Evolutionary conservation across 176 grass and related monocot genomes (phyloP).

Genomic region (Zoysia pacifica): DNA sequence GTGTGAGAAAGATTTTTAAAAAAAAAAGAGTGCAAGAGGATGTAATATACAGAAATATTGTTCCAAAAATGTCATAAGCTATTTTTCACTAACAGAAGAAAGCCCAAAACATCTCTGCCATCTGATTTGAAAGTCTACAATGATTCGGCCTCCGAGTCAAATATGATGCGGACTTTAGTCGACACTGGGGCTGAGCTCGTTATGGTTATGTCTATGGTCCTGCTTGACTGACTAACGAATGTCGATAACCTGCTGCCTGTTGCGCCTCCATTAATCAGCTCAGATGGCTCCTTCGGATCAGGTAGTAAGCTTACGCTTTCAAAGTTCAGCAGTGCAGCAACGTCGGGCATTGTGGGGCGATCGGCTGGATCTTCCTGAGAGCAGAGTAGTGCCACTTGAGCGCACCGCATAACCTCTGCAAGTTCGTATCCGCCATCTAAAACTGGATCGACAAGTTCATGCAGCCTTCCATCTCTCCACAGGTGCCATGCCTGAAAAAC

Average conservation of each 20-base stretch:
- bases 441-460: conserved; percentile 43
- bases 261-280: neutral
- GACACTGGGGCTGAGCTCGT: conserved; percentile 26
- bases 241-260: neutral
- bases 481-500: conserved; percentile 41
- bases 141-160: neutral
- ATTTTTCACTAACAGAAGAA: neutral
- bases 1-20: too few species aligned
- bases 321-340: conserved; percentile 25
- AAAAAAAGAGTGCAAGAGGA: neutral
- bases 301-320: conserved; percentile 2
- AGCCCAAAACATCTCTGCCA: neutral
- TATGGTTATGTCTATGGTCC: conserved; percentile 40
- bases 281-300: conserved; percentile 28
- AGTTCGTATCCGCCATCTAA: conserved; percentile 6
- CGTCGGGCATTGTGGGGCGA: conserved; percentile 46
- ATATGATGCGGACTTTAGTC: conserved; percentile 31
- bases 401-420: conserved; percentile 7
- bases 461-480: conserved; percentile 35
- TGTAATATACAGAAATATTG: neutral
- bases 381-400: conserved; percentile 45
- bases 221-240: conserved; percentile 17
- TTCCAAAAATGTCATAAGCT: neutral
- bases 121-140: neutral
- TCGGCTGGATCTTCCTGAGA: conserved; percentile 42